Percentiles rank a stretch among this genome's conserved stretches.
phyloP scores from a whole-genome alignment of 805 yeast species.

The Sporopachydermia lactativora region DNA sequence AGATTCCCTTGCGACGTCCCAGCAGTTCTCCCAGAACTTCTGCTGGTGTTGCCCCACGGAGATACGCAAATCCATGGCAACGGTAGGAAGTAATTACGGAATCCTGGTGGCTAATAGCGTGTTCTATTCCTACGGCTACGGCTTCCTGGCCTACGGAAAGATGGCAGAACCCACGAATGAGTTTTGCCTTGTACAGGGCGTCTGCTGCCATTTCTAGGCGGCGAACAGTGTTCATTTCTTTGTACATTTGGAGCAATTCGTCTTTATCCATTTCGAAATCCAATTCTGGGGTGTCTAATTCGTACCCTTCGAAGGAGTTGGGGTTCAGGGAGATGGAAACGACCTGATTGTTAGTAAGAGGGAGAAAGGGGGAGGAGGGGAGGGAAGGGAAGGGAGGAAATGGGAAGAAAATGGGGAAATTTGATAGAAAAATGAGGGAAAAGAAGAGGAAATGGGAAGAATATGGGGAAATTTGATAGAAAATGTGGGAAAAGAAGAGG shows the following conservation, averaged over 20 bases:
- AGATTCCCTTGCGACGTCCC: conserved; percentile 93
- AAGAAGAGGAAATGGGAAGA: neutral
- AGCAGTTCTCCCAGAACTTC: conserved; percentile 88
- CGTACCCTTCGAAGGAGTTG: conserved; percentile 73
- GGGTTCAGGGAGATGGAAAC: conserved; percentile 54
- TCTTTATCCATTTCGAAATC: conserved; percentile 69
- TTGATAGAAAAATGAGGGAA: too few species aligned
- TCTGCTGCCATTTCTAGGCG: conserved; percentile 99
- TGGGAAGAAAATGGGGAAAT: too few species aligned
- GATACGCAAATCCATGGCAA: conserved; percentile 96
- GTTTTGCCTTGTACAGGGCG: conserved; percentile 95
- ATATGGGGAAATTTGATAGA: neutral
- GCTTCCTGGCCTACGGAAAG: conserved; percentile 98
- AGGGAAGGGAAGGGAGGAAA: neutral
- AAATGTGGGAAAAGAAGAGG: neutral
- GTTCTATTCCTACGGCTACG: conserved; percentile 95
- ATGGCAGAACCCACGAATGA: conserved; percentile 98
- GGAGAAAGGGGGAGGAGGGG: neutral
- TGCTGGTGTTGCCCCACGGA: conserved; percentile 90
- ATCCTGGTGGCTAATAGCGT: conserved; percentile 77
- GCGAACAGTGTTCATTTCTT: conserved; percentile 79
- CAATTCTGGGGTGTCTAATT: conserved; percentile 58
- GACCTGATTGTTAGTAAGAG: conserved; percentile 9
- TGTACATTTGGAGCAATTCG: conserved; percentile 80
- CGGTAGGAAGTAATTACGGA: conserved; percentile 93